These are phyloP conservation scores for Talaromyces islandicus DNA, from an alignment of 2,329 filamentous ascomycete genomes.

Conservation along the genomic window DNA sequence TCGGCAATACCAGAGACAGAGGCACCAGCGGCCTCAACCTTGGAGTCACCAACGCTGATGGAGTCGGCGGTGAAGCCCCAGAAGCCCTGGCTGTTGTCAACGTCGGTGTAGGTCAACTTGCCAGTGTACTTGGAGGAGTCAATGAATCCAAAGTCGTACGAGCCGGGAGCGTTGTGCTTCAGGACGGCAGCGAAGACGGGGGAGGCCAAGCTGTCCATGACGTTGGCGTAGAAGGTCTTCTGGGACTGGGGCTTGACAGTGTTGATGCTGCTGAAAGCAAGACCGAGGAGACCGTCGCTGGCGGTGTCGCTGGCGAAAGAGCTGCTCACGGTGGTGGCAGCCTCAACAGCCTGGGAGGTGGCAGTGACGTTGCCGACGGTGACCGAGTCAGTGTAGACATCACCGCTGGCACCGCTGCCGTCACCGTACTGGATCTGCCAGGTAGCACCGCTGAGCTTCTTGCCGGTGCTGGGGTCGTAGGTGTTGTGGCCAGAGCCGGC, in stretches of 20 bases:
- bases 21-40: constrained; percentile 25
- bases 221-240: constrained; percentile 57
- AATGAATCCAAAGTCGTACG: constrained; percentile 13
- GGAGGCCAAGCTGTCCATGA: constrained; percentile 43
- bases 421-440: constrained; percentile 64
- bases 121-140: constrained; percentile 10
- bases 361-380: constrained; percentile 56
- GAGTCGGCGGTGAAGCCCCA: constrained; percentile 57
- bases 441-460: constrained; percentile 42
- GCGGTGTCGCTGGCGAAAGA: constrained; percentile 46
- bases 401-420: constrained; percentile 56
- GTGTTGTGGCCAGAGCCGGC: constrained; percentile 51
- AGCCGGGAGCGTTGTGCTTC: constrained; percentile 9
- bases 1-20: constrained; percentile 57
- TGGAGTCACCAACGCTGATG: constrained; percentile 47
- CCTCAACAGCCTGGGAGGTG: constrained; percentile 58
- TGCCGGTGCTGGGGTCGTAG: constrained; percentile 52
- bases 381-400: constrained; percentile 62
- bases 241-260: constrained; percentile 32
- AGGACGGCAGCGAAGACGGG: constrained; percentile 11
- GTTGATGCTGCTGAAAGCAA: constrained; percentile 57
- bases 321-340: constrained; percentile 53
- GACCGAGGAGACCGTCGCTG: constrained; percentile 56
- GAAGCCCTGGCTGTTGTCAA: constrained; percentile 53
- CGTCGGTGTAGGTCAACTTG: constrained; percentile 1